These are phyloP conservation scores for Aeschynomene evenia DNA, from an alignment of 306 rosid species.

Conservation along the genomic window DNA sequence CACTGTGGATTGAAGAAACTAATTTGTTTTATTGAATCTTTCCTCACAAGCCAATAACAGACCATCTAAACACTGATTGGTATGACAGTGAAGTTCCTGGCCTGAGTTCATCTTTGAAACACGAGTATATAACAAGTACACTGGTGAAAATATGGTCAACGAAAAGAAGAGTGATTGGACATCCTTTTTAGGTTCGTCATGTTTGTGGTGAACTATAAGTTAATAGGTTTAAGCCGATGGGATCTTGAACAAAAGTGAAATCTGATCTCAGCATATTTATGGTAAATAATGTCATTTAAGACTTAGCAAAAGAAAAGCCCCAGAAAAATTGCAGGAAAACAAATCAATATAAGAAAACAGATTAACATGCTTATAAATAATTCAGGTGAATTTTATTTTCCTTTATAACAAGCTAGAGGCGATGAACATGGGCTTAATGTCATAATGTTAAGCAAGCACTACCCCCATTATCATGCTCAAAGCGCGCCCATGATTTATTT, in stretches of 20 bases:
- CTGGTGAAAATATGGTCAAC: not conserved
- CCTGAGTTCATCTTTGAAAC: not conserved
- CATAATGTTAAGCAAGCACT: constrained; percentile 27
- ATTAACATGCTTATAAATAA: constrained; percentile 4
- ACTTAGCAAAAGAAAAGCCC: not conserved
- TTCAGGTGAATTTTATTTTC: constrained; percentile 21
- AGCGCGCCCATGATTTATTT: constrained; percentile 88
- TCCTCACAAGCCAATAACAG: not conserved
- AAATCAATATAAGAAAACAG: constrained; percentile 13
- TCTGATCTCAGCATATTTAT: not conserved
- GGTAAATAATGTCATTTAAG: not conserved
- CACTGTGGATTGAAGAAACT: too few species aligned
- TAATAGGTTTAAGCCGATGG: not conserved
- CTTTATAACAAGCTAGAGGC: constrained; percentile 14
- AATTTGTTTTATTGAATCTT: too few species aligned
- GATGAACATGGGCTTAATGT: constrained; percentile 1
- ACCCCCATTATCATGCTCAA: constrained; percentile 76
- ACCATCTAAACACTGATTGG: not conserved
- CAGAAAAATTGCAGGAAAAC: not conserved
- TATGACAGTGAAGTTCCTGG: not conserved
- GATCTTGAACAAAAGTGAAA: not conserved
- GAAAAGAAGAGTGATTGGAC: constrained; percentile 1
- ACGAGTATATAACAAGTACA: not conserved
- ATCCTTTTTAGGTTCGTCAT: not conserved
- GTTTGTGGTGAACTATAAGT: not conserved